phyloP scores from a whole-genome alignment of 2,329 filamentous ascomycete species.

The Orbilia javanica region DNA sequence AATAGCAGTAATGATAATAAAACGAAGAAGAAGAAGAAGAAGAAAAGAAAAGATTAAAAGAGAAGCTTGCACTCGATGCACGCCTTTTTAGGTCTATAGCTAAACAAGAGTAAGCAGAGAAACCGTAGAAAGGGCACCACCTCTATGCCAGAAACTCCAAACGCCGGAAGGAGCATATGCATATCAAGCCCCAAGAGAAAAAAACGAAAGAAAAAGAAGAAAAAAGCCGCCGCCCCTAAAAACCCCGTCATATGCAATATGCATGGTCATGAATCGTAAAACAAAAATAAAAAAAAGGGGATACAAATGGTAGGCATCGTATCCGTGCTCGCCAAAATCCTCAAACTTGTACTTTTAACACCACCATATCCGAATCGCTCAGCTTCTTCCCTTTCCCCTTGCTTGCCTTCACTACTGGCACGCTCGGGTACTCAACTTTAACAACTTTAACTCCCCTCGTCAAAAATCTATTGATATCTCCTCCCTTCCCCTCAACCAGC shows the following conservation, averaged over 20 bases:
- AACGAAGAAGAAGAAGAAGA: background rate
- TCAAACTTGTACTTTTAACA: conserved; percentile 44
- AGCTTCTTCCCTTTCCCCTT: conserved; percentile 51
- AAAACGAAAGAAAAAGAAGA: conserved; percentile 5
- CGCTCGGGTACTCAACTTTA: conserved; percentile 39
- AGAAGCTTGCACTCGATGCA: conserved; percentile 16
- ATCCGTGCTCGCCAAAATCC: too few species aligned
- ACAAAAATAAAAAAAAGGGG: background rate
- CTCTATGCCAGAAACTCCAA: conserved; percentile 51
- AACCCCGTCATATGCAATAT: background rate
- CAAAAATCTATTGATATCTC: conserved; percentile 55
- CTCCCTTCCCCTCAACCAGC: conserved; percentile 47
- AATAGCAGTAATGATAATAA: background rate
- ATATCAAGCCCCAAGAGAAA: background rate
- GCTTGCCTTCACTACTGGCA: conserved; percentile 31
- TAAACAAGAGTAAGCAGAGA: background rate
- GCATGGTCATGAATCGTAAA: conserved; percentile 1
- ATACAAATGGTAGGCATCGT: background rate
- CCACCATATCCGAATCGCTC: conserved; percentile 55
- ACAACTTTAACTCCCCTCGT: conserved; percentile 43
- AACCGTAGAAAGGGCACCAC: conserved; percentile 22
- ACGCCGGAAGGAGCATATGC: conserved; percentile 32
- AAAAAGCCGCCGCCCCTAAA: background rate
- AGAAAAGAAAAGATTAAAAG: background rate
- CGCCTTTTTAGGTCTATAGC: conserved; percentile 17